phyloP scores from a whole-genome alignment of 2,329 filamentous ascomycete genomes.

The Alternaria infectoria region DNA sequence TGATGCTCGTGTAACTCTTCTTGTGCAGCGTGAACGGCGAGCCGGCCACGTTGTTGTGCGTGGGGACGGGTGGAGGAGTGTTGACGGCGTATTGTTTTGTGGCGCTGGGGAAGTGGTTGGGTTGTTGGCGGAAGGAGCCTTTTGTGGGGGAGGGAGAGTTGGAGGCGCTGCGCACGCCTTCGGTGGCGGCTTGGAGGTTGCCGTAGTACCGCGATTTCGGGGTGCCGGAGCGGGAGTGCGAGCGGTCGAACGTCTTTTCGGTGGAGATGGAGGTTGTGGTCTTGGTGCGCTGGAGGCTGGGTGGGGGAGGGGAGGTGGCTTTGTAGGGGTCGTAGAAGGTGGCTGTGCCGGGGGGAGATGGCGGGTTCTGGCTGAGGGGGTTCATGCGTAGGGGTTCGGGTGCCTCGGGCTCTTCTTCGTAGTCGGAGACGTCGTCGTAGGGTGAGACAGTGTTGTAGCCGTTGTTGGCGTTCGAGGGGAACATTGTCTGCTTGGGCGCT shows the following conservation, averaged over 20 bases:
- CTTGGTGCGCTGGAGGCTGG: slow-evolving; percentile 26
- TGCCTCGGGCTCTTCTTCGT: slow-evolving; percentile 37
- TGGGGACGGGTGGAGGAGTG: slow-evolving; percentile 16
- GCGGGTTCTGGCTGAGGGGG: slow-evolving; percentile 56
- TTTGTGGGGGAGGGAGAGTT: slow-evolving; percentile 35
- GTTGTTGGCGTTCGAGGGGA: slow-evolving; percentile 32
- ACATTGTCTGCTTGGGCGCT: slow-evolving; percentile 28
- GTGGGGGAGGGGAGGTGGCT: slow-evolving; percentile 15
- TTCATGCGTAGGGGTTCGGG: slow-evolving; percentile 56
- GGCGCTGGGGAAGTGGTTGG: slow-evolving; percentile 32
- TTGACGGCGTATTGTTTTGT: slow-evolving; percentile 43
- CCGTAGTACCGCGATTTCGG: slow-evolving; percentile 56
- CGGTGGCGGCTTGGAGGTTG: slow-evolving; percentile 53
- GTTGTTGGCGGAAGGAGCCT: slow-evolving; percentile 18
- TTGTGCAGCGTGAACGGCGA: slow-evolving; percentile 42
- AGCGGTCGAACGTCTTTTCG: slow-evolving; percentile 38
- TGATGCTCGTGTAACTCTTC: slow-evolving; percentile 40
- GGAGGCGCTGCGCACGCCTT: slow-evolving; percentile 42
- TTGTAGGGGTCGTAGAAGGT: slow-evolving; percentile 18
- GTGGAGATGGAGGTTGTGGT: slow-evolving; percentile 38
- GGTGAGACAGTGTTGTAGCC: slow-evolving; percentile 38
- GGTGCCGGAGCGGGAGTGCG: slow-evolving; percentile 36
- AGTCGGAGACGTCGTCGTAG: slow-evolving; percentile 38
- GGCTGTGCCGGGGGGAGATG: slow-evolving; percentile 44
- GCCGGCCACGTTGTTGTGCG: slow-evolving; percentile 12